phyloP scores from a whole-genome alignment of 805 yeast genomes.

The Sugiyamaella chiloensis region DNA sequence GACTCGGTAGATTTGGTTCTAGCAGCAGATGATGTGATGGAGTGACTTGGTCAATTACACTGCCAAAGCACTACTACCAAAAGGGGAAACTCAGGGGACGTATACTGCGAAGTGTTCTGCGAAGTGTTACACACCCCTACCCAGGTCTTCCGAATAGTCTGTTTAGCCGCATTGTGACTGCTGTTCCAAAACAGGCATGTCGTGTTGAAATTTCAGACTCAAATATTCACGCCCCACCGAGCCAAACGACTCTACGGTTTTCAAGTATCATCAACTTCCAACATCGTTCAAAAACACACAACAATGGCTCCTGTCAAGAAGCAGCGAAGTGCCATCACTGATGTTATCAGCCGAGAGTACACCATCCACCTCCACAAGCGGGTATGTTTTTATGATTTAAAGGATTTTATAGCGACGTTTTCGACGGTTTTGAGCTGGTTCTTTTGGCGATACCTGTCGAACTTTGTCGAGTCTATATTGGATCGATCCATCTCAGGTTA shows the following conservation, averaged over 20 bases:
- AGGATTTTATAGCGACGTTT: neutral
- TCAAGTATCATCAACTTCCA: neutral
- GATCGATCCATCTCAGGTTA: too few relatives aligned
- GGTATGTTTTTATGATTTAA: conserved; percentile 52
- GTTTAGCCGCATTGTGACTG: conserved; percentile 10
- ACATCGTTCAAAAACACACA: conserved; percentile 13
- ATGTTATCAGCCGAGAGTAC: conserved; percentile 99
- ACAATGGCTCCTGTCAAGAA: conserved; percentile 42
- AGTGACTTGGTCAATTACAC: too few relatives aligned
- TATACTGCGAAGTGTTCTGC: too few relatives aligned
- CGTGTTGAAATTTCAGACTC: neutral
- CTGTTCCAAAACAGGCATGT: neutral
- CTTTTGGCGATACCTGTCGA: neutral
- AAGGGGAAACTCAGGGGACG: neutral
- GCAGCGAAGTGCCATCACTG: conserved; percentile 78
- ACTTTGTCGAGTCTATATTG: neutral
- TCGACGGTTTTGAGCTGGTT: neutral
- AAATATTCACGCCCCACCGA: conserved; percentile 8
- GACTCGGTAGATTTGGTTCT: too few relatives aligned
- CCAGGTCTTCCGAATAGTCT: too few relatives aligned
- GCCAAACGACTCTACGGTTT: conserved; percentile 2
- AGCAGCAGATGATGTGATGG: too few relatives aligned
- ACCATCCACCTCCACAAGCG: conserved; percentile 99
- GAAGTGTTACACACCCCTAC: too few relatives aligned
- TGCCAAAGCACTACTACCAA: too few relatives aligned